A percentile compares a stretch with the other conserved stretches of the same genome.
These are phyloP conservation scores for Biscogniauxia marginata DNA, from an alignment of 2,329 filamentous ascomycete genomes.

Conservation along the genomic window DNA sequence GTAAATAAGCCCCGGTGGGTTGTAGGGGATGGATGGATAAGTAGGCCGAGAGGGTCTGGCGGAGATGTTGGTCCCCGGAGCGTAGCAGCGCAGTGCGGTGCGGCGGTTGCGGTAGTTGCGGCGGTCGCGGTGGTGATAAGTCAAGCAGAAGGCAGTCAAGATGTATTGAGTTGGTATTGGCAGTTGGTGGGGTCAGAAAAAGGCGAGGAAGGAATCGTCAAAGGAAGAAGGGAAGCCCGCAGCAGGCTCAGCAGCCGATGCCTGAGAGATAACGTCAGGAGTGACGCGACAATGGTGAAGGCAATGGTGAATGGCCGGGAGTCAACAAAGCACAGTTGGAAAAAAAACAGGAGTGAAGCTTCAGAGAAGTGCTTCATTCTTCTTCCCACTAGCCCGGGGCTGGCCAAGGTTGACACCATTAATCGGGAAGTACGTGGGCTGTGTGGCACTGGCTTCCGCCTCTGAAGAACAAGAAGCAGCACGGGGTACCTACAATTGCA, in stretches of 20 bases:
- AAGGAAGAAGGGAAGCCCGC: neutral
- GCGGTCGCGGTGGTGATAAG: neutral
- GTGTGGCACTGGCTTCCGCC: slow-evolving; percentile 4
- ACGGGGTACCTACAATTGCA: neutral
- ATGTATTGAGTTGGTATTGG: neutral
- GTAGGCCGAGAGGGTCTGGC: neutral
- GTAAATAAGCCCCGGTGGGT: neutral
- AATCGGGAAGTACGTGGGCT: neutral
- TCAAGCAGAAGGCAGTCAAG: slow-evolving; percentile 5
- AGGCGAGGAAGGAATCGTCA: neutral
- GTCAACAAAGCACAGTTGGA: neutral
- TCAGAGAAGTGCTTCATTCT: slow-evolving; percentile 4
- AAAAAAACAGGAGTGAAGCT: slow-evolving; percentile 5
- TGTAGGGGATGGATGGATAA: neutral
- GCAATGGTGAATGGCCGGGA: neutral
- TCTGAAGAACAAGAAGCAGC: neutral
- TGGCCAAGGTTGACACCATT: neutral
- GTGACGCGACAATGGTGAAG: neutral
- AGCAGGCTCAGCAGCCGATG: neutral
- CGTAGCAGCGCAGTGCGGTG: neutral
- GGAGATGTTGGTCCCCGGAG: neutral
- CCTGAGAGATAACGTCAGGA: neutral
- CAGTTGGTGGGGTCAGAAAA: neutral
- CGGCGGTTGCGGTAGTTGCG: slow-evolving; percentile 9
- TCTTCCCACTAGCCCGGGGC: neutral